These are phyloP conservation scores for Crithidia sp. DNA, from an alignment of 208 protist species.

Conservation along the genomic window DNA sequence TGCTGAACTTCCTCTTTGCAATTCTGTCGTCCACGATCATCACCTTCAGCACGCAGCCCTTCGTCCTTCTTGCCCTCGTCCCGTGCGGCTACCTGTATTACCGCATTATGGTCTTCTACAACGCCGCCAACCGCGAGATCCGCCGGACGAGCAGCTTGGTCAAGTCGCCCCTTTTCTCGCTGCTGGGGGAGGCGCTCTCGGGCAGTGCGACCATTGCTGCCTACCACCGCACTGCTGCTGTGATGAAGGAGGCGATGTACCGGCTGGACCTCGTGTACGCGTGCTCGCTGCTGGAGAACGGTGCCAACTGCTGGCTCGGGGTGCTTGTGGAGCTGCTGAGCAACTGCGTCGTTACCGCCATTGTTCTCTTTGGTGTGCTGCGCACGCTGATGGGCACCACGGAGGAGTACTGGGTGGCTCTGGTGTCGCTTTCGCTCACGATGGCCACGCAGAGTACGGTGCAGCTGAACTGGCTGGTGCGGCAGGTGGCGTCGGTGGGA, in stretches of 20 bases:
- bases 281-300: slow-evolving; percentile 42
- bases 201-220: slow-evolving; percentile 84
- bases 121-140: slow-evolving; percentile 68
- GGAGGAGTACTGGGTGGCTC: slow-evolving; percentile 26
- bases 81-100: slow-evolving; percentile 71
- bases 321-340: slow-evolving; percentile 88
- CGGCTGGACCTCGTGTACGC: slow-evolving; percentile 68
- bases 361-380: slow-evolving; percentile 46
- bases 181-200: slow-evolving; percentile 87
- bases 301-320: slow-evolving; percentile 83
- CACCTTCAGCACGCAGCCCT: slow-evolving; percentile 41
- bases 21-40: slow-evolving; percentile 52
- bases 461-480: slow-evolving; percentile 44
- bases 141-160: slow-evolving; percentile 76
- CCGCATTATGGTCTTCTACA: slow-evolving; percentile 63
- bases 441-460: slow-evolving; percentile 40
- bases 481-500: neutral
- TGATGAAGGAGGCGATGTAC: slow-evolving; percentile 56
- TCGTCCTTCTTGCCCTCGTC: slow-evolving; percentile 51
- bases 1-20: slow-evolving; percentile 44
- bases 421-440: slow-evolving; percentile 48
- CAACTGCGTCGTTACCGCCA: slow-evolving; percentile 53
- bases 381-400: slow-evolving; percentile 45
- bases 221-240: slow-evolving; percentile 38
- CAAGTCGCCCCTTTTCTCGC: slow-evolving; percentile 83